Evolutionary conservation across 2,329 filamentous ascomycete species (phyloP), one percentile per base, ranked within the genome.

Genomic region (Dendryphion nanum): DNA sequence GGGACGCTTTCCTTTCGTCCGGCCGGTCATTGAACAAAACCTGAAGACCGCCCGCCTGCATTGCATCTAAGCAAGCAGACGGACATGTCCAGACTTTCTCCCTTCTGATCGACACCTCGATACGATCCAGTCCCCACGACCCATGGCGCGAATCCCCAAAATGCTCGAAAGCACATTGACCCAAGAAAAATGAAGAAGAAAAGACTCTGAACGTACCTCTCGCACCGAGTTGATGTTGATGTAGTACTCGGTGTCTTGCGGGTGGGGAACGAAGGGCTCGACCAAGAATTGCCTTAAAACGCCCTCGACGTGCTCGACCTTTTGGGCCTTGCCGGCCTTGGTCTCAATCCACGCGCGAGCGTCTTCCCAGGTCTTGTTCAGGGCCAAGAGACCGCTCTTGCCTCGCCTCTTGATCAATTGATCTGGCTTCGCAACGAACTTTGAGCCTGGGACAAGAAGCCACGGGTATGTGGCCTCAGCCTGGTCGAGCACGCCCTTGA

Each of bases 181-280:
- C 23, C 2, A 26, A 8, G 23, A 26, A 26, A 26, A 8, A n/a
- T 26, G 23, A 26, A 26, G 17, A 34, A 45, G 15, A 50, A 42
- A 13, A 33, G 21, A 45, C 42, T n/a, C 30, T 19, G 44, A 46
- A 83, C 89, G 83, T 83, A 97, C 93, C 84, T 97, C 93, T 78
- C 93, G 87, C 64, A 95, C 90, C 49, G 93, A 97, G 82, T 96
- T 93, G 78, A 98, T 98, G 83, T 96, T 96, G 78, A 98, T 95
- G 76, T 98, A 98, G 78, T 97, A 97, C 75, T 98, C 93, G 51
- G 91, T 96, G 69, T 89, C 85, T 61, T 89, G 81, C 51, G 90
- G 86, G 74, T 98, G 93, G 62, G 91, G 93, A 48, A 97, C 90
- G 66, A 98, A 97, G 36, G 93, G 93, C 82, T 98, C 93, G 57